Conservation (phyloP, 257 asterid species). For the Solanum boliviense region DNA sequence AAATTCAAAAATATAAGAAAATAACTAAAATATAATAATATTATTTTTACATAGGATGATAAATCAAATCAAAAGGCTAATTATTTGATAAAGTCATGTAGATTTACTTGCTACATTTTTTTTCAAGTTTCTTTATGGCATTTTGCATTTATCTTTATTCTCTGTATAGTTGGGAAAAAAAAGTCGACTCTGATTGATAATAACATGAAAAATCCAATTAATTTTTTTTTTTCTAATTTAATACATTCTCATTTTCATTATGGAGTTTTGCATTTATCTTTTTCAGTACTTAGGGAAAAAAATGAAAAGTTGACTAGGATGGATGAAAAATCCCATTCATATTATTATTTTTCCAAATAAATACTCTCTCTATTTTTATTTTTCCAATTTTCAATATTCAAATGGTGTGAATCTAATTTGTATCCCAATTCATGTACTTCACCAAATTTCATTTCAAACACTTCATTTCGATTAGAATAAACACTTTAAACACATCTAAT, state of each 20-base stretch:
- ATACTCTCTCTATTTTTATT: background rate
- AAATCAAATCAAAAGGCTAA: background rate
- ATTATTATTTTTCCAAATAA: background rate
- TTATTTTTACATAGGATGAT: conserved; percentile 3
- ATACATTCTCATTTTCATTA: background rate
- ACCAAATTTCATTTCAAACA: background rate
- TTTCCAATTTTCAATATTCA: background rate
- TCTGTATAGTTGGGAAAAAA: background rate
- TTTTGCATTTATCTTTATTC: background rate
- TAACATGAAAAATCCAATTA: background rate
- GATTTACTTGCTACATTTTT: conserved; percentile 11
- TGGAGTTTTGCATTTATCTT: background rate
- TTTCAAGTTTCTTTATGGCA: conserved; percentile 13
- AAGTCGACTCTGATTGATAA: background rate
- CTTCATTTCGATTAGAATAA: no score
- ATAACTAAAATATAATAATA: background rate
- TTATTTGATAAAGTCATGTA: conserved; percentile 5
- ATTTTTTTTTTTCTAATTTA: background rate
- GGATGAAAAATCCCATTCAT: background rate
- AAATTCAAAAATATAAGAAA: background rate
- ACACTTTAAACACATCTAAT: background rate
- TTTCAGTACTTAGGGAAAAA: background rate
- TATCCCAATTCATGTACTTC: background rate
- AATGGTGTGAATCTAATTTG: background rate
- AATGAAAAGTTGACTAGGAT: background rate